Evolutionary conservation across 805 yeast genomes (phyloP).

Genomic region (Monosporozyma solicola): DNA sequence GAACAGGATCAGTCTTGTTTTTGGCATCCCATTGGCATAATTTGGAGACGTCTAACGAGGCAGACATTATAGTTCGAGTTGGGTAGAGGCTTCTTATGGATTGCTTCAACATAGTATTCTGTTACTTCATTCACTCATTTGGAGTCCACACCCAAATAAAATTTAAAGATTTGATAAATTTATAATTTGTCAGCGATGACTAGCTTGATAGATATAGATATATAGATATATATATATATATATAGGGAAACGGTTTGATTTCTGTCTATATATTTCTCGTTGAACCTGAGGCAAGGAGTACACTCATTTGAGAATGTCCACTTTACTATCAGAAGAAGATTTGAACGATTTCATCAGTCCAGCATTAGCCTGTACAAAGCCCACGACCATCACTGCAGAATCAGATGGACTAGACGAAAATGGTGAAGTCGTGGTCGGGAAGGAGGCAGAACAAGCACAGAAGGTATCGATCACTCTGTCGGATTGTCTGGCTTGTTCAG

Average conservation of each 20-base stretch:
- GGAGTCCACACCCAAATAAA: neutral
- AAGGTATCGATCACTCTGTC: conserved; percentile 84
- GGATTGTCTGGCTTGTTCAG: conserved; percentile 94
- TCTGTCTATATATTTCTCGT: neutral
- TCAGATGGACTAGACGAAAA: conserved; percentile 4
- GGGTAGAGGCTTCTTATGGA: neutral
- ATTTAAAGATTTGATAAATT: neutral
- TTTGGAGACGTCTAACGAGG: neutral
- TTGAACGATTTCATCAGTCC: conserved; percentile 92
- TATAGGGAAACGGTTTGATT: neutral
- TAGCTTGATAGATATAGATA: neutral
- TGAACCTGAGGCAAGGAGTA: neutral
- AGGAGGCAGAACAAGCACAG: conserved; percentile 47
- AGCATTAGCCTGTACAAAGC: conserved; percentile 90
- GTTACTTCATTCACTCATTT: neutral
- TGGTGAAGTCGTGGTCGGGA: conserved; percentile 58
- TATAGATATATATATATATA: neutral
- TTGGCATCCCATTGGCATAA: conserved; percentile 19
- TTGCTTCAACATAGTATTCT: neutral
- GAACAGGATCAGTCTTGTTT: conserved; percentile 22
- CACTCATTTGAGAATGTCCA: conserved; percentile 50
- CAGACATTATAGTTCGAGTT: neutral
- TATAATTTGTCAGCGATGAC: conserved; percentile 1
- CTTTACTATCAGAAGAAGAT: conserved; percentile 80
- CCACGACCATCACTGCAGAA: conserved; percentile 38